Evolutionary conservation across 2,329 filamentous ascomycete genomes (phyloP), one percentile per base, ranked within the genome.

Genomic region (Verticillium klebahnii): DNA sequence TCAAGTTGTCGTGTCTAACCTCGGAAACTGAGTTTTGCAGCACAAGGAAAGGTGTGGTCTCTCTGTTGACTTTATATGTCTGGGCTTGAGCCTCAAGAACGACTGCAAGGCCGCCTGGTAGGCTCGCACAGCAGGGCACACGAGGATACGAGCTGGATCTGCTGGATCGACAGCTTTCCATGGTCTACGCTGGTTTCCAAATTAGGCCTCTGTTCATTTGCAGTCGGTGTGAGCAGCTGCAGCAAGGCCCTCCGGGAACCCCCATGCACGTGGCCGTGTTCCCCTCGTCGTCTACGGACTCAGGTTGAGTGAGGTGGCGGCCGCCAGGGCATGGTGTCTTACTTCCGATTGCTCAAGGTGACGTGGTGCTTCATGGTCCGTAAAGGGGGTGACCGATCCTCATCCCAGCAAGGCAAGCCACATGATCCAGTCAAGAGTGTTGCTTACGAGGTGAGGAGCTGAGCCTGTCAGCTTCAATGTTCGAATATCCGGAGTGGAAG

Each of bases 341-440:
- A n/a, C 57, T 58, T 64, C 59, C 63, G 37, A 56, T 37, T 58
- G 17, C n/a, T 17, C 17, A 23, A 15, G 17, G 37, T 37, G 23
- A 19, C 36, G 29, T 19, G 23, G 4, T 56, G 32, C 55, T 31
- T 40, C 39, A 55, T 61, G 17, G 39, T n/a, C 14, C 17, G 39
- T 7, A 40, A 40, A 60, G 61, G 50, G 36, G 17, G n/a, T 7
- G 29, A 17, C 45, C 25, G 17, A 14, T 8, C 31, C 19, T 32
- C 9, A 31, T 34, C 19, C 17, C 57, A 40, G 37, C 50, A 60
- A 32, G 45, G 52, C 37, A 19, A 50, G 17, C 50, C 12, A n/a
- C 32, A 34, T 50, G 36, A 17, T 19, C 29, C 50, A 36, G 34
- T 9, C 19, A 14, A 5, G 6, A 3, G 9, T 7, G 17, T 19